Evolutionary conservation across 208 protist species (phyloP).

Genomic region (Angomonas deanei): DNA sequence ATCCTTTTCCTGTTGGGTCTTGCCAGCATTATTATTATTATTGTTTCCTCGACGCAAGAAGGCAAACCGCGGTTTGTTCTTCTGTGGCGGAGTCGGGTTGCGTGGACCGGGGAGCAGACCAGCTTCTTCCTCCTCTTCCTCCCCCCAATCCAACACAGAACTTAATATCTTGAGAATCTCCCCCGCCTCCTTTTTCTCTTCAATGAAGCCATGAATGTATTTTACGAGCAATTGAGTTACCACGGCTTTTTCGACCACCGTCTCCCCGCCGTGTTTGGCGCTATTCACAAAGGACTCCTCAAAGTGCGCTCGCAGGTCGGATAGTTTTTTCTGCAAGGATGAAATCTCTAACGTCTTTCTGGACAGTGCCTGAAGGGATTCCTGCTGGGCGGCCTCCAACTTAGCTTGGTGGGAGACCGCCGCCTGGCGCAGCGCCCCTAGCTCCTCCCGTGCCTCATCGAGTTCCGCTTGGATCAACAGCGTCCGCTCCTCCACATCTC

Average conservation of each 20-base stretch:
- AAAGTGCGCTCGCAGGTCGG: slow-evolving; percentile 54
- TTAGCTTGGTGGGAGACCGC: slow-evolving; percentile 11
- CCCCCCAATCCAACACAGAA: slow-evolving; percentile 73
- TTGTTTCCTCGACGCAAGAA: slow-evolving; percentile 6
- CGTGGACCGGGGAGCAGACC: slow-evolving; percentile 68
- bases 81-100: slow-evolving; percentile 42
- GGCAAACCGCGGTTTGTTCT: slow-evolving; percentile 11
- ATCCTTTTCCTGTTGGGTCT: neutral
- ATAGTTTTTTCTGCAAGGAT: slow-evolving; percentile 65
- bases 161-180: slow-evolving; percentile 79
- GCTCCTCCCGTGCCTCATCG: slow-evolving; percentile 19
- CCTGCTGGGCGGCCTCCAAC: neutral
- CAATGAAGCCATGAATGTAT: slow-evolving; percentile 75
- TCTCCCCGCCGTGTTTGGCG: neutral
- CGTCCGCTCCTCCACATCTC: slow-evolving; percentile 14
- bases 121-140: slow-evolving; percentile 65
- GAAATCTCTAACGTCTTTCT: slow-evolving; percentile 60
- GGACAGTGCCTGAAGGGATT: neutral
- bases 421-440: neutral
- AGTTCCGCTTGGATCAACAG: slow-evolving; percentile 19
- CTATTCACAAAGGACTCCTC: slow-evolving; percentile 15
- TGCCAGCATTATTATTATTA: neutral
- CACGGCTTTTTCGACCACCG: slow-evolving; percentile 66
- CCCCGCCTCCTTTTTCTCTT: slow-evolving; percentile 5
- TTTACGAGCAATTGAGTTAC: slow-evolving; percentile 79